Percentiles rank a stretch among this genome's conserved stretches.
Conservation (phyloP, 2,329 filamentous ascomycete genomes). For the Didymella pinodella region DNA sequence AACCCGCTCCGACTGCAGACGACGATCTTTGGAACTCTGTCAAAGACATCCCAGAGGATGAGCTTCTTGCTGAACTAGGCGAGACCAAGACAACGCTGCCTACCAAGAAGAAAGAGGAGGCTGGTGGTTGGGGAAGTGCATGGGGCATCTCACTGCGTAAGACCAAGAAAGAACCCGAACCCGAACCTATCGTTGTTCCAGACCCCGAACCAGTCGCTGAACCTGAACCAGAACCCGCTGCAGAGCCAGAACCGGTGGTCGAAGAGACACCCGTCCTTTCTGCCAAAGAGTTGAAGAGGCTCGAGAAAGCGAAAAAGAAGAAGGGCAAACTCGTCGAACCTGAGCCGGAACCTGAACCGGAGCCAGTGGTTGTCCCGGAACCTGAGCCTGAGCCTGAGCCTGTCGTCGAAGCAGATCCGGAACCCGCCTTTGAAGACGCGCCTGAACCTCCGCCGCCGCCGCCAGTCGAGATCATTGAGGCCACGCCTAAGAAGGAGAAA, state of each 20-base stretch:
- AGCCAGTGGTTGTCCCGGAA: slow-evolving; percentile 41
- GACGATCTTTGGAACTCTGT: slow-evolving; percentile 47
- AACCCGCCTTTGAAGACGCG: slow-evolving; percentile 34
- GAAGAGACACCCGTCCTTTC: slow-evolving; percentile 38
- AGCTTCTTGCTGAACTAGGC: slow-evolving; percentile 49
- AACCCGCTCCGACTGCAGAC: slow-evolving; percentile 23
- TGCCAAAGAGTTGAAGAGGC: slow-evolving; percentile 24
- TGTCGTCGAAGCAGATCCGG: slow-evolving; percentile 37
- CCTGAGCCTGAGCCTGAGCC: slow-evolving; percentile 41
- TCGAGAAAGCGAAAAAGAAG: slow-evolving; percentile 39
- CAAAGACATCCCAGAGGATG: slow-evolving; percentile 43
- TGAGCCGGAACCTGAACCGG: slow-evolving; percentile 36
- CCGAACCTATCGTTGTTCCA: slow-evolving; percentile 28
- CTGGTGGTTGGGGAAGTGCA: slow-evolving; percentile 51
- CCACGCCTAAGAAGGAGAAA: slow-evolving; percentile 21
- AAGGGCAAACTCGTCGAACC: slow-evolving; percentile 38
- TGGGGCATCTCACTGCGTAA: slow-evolving; percentile 57
- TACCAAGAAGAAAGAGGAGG: slow-evolving; percentile 38
- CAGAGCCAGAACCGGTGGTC: slow-evolving; percentile 33
- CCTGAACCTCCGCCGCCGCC: slow-evolving; percentile 30
- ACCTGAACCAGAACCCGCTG: slow-evolving; percentile 35
- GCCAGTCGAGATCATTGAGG: slow-evolving; percentile 21
- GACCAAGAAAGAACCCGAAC: slow-evolving; percentile 53
- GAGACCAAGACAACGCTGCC: slow-evolving; percentile 28
- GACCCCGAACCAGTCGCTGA: slow-evolving; percentile 45